Conservation (phyloP, 805 yeast genomes). For the Kazachstania africana region DNA sequence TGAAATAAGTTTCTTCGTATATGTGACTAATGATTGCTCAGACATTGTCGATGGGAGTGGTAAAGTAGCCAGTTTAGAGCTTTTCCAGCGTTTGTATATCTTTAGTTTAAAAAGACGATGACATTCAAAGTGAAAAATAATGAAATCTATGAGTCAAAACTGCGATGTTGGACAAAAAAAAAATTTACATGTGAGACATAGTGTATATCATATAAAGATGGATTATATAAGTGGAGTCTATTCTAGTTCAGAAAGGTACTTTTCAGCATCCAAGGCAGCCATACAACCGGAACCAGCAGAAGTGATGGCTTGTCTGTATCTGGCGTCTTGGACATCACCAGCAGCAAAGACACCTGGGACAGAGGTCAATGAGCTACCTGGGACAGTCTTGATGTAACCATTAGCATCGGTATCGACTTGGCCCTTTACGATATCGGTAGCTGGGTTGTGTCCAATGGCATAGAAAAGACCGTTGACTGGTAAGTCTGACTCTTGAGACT, state of each 20-base stretch:
- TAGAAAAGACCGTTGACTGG: slow-evolving; percentile 87
- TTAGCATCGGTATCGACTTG: slow-evolving; percentile 77
- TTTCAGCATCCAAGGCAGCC: slow-evolving; percentile 96
- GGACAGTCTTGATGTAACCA: slow-evolving; percentile 81
- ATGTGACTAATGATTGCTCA: slow-evolving; percentile 14
- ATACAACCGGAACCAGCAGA: slow-evolving; percentile 99
- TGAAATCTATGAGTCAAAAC: no score
- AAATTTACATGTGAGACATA: no score
- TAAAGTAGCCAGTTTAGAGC: no score
- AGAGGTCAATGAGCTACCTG: slow-evolving; percentile 81
- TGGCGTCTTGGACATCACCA: slow-evolving; percentile 96
- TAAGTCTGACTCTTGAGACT: slow-evolving; percentile 57
- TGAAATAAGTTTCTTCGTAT: slow-evolving; percentile 49
- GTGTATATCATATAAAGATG: no score
- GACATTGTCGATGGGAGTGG: no score
- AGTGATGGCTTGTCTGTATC: slow-evolving; percentile 96
- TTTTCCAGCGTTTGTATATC: no score
- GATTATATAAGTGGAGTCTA: no score
- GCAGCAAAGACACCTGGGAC: slow-evolving; percentile 93
- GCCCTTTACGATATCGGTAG: slow-evolving; percentile 66
- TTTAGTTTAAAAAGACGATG: no score
- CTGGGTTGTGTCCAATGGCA: slow-evolving; percentile 96
- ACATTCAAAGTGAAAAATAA: no score
- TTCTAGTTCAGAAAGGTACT: slow-evolving; percentile 53
- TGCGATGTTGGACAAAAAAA: no score